Conservation (phyloP, 352 stramenopile genomes). For the Phytophthora crassamura region DNA sequence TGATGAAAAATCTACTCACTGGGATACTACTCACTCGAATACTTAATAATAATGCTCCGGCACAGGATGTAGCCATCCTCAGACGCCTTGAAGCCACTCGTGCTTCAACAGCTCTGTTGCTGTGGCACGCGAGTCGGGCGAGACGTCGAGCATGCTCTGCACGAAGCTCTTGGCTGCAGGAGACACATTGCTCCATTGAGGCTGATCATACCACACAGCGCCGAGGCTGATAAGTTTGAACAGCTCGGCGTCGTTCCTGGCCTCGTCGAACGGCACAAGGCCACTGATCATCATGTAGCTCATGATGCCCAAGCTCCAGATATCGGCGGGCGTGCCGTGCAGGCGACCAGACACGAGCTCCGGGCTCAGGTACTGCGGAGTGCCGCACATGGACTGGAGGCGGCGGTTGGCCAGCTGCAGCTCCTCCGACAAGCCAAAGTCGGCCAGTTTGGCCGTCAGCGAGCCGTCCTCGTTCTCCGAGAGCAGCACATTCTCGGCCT, state of each 20-base stretch:
- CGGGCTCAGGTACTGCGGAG: constrained; percentile 96
- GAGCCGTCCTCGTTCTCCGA: constrained; percentile 77
- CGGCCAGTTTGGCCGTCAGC: constrained; percentile 88
- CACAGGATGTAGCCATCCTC: constrained; percentile 20
- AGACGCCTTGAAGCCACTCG: constrained; percentile 53
- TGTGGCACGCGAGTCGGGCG: constrained; percentile 71
- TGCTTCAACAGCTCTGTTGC: constrained; percentile 62
- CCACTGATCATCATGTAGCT: constrained; percentile 92
- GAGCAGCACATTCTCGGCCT: constrained; percentile 90
- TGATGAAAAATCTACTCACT: constrained; percentile 7
- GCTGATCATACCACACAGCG: constrained; percentile 92
- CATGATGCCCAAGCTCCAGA: constrained; percentile 97
- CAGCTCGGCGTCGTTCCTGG: constrained; percentile 55
- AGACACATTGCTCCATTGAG: constrained; percentile 87
- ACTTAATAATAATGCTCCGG: constrained; percentile 25
- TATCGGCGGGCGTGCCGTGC: constrained; percentile 94
- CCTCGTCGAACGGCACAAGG: constrained; percentile 62
- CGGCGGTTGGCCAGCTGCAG: constrained; percentile 88
- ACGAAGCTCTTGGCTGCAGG: constrained; percentile 88
- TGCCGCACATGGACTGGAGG: constrained; percentile 95
- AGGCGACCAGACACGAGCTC: constrained; percentile 93
- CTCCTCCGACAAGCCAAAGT: constrained; percentile 92
- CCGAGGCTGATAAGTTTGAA: constrained; percentile 90
- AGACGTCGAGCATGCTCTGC: constrained; percentile 86
- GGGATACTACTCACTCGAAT: constrained; percentile 21